Evolutionary conservation across 2,329 filamentous ascomycete genomes (phyloP).

Genomic region (Fusarium tuaranense): DNA sequence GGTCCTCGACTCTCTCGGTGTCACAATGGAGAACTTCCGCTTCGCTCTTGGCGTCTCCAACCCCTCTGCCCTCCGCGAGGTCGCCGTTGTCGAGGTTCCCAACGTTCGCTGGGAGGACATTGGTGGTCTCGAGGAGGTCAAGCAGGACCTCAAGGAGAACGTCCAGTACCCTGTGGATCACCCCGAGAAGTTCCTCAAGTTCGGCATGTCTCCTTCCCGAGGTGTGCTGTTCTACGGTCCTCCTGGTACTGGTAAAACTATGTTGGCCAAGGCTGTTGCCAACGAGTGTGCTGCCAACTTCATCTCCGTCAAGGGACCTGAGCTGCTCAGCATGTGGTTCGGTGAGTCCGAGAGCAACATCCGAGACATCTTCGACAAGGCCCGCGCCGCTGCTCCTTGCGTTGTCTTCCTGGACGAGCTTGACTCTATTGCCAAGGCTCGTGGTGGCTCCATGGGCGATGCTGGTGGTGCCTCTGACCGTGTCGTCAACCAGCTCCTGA

Average conservation of each 20-base stretch:
- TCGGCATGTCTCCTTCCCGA: slow-evolving; percentile 95
- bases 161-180: slow-evolving; percentile 99
- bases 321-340: slow-evolving; percentile 99
- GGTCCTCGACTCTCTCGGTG: slow-evolving; percentile 96
- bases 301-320: slow-evolving; percentile 98
- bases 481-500: slow-evolving; percentile 99
- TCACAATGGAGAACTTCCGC: slow-evolving; percentile 99
- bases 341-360: slow-evolving; percentile 99
- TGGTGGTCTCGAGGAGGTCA: slow-evolving; percentile 97
- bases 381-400: slow-evolving; percentile 95
- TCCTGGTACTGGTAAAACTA: slow-evolving; percentile 99
- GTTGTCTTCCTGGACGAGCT: slow-evolving; percentile 99
- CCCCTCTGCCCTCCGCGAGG: slow-evolving; percentile 97
- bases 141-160: slow-evolving; percentile 98
- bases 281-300: slow-evolving; percentile 99
- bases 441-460: slow-evolving; percentile 95
- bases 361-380: slow-evolving; percentile 99
- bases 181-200: slow-evolving; percentile 99
- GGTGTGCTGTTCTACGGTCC: slow-evolving; percentile 99
- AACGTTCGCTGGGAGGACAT: slow-evolving; percentile 99
- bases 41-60: slow-evolving; percentile 98
- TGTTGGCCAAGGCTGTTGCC: slow-evolving; percentile 98
- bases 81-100: slow-evolving; percentile 98
- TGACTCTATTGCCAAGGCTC: slow-evolving; percentile 99
- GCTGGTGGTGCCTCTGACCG: slow-evolving; percentile 98